Base-by-base conservation (phyloP, 2,329 filamentous ascomycete genomes). In the Arthroderma uncinatum region DNA sequence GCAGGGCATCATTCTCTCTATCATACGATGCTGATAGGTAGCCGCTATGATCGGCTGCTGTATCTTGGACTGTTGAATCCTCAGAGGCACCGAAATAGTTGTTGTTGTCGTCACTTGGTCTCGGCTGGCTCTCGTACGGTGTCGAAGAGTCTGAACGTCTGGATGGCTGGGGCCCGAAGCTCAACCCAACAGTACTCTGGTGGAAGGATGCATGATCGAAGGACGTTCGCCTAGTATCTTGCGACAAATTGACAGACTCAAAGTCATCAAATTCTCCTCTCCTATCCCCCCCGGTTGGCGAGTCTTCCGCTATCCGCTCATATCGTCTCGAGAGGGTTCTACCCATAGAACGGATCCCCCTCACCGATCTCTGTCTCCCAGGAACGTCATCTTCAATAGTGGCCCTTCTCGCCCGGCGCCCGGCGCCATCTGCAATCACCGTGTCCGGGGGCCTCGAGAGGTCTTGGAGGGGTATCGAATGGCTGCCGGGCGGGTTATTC, bases 381-480 rank as follows among this genome's bases (percentile, higher is more conserved):
- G 64, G 76, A 58, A 60, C 58, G 42, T 63, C 61, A 47, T 61
- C 53, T 57, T 48, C 63, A 54, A 66, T 67, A 54, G 63, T 64
- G 58, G 65, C 58, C 58, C 65, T 65, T 59, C 62, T 63, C 60
- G 44, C 59, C 53, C 66, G 62, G 28, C 70, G 62, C 60, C 61
- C 56, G 50, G 65, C 63, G 25, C 66, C 68, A 30, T 66, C 67
- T 16, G 64, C 58, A 34, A 62, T 62, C 52, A 58, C 60, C 25
- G 59, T 62, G 56, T 69, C 70, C 34, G 69, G 69, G 25, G 70
- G 67, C 58, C 71, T 69, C 10, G 75, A 74, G 36, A 87, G 75
- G 64, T 85, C 81, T 70, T 84, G 84, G 58, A 92, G 76, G 59
- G 86, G 86, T 73, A 93, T 91, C 61, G 85, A 84, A 56, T 73